phyloP scores from a whole-genome alignment of 1,139 yeast species.

The Diutina siamensis region DNA sequence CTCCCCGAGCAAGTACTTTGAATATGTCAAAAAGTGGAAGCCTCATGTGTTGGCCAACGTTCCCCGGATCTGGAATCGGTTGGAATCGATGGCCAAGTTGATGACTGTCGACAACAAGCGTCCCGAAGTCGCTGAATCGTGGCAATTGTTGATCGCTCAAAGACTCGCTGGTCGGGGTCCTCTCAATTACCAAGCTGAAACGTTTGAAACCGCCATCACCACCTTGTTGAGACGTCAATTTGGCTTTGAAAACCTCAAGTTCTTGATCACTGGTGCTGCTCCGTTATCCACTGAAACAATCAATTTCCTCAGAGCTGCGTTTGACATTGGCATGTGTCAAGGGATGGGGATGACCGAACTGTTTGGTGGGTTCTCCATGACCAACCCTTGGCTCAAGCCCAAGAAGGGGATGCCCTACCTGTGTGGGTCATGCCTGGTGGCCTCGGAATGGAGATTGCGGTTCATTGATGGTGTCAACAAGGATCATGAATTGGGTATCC shows the following conservation, averaged over 20 bases:
- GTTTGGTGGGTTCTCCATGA: slow-evolving; percentile 2
- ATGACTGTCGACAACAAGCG: slow-evolving; percentile 7
- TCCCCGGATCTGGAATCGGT: slow-evolving; percentile 27
- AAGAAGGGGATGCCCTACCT: slow-evolving; percentile 2
- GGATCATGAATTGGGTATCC: not conserved
- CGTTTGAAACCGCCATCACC: slow-evolving; percentile 10
- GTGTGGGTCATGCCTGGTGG: not conserved
- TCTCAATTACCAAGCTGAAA: slow-evolving; percentile 4
- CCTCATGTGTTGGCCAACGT: slow-evolving; percentile 26
- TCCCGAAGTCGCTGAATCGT: not conserved
- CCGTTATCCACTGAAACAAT: slow-evolving; percentile 13
- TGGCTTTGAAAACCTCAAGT: slow-evolving; percentile 13
- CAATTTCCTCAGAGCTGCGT: slow-evolving; percentile 12
- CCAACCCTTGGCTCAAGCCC: slow-evolving; percentile 2
- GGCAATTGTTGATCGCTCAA: slow-evolving; percentile 4
- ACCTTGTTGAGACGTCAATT: slow-evolving; percentile 9
- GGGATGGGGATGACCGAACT: slow-evolving; percentile 5
- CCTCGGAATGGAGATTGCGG: slow-evolving; percentile 1
- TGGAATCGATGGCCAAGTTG: slow-evolving; percentile 16
- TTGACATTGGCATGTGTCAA: slow-evolving; percentile 11
- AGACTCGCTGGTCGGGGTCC: not conserved
- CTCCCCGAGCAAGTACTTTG: slow-evolving; percentile 12
- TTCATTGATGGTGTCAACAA: not conserved
- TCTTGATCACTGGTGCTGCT: slow-evolving; percentile 15
- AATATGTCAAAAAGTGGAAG: slow-evolving; percentile 14